A percentile compares a stretch with the other conserved stretches of the same genome.
Evolutionary conservation across 352 stramenopile species (phyloP).

Genomic region (Phytophthora podocarpi): DNA sequence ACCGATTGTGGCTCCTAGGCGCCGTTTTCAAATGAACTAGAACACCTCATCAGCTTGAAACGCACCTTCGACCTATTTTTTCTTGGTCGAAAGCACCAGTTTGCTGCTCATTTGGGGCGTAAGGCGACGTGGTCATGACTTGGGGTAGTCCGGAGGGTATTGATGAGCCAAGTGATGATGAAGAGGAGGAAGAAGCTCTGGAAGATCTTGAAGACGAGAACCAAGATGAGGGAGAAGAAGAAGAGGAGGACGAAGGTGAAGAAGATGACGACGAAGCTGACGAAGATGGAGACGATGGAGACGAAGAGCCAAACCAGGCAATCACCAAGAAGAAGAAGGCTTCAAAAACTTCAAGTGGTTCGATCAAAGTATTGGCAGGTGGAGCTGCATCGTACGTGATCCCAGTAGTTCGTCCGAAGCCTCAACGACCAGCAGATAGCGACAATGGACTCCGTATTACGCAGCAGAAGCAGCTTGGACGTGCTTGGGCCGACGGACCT

Average conservation of each 20-base stretch:
- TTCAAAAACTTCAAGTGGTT: constrained; percentile 16
- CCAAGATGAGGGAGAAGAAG: constrained; percentile 12
- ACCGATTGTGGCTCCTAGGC: constrained; percentile 1
- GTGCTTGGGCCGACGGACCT: constrained; percentile 67
- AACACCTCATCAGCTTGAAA: constrained; percentile 19
- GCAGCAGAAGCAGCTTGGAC: constrained; percentile 65
- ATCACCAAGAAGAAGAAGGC: constrained; percentile 10
- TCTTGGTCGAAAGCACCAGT: constrained; percentile 1
- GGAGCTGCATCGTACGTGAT: constrained; percentile 35
- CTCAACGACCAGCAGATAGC: constrained; percentile 33
- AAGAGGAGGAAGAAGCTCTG: constrained; percentile 21
- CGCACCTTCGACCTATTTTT: constrained; percentile 27
- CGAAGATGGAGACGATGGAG: constrained; percentile 30
- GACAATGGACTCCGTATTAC: constrained; percentile 35
- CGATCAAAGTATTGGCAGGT: constrained; percentile 27
- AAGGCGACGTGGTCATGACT: constrained; percentile 1
- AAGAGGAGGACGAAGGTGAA: constrained; percentile 24
- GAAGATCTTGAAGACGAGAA: constrained; percentile 25
- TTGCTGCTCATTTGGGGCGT: not conserved
- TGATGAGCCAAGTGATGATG: constrained; percentile 22
- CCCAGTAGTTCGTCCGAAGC: constrained; percentile 25
- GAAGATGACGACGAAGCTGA: constrained; percentile 26
- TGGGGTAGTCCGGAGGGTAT: not conserved
- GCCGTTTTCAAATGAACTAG: constrained; percentile 11
- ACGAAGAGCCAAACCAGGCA: constrained; percentile 6